phyloP scores from a whole-genome alignment of 345 rosid species.

The Eucalyptus marginata region DNA sequence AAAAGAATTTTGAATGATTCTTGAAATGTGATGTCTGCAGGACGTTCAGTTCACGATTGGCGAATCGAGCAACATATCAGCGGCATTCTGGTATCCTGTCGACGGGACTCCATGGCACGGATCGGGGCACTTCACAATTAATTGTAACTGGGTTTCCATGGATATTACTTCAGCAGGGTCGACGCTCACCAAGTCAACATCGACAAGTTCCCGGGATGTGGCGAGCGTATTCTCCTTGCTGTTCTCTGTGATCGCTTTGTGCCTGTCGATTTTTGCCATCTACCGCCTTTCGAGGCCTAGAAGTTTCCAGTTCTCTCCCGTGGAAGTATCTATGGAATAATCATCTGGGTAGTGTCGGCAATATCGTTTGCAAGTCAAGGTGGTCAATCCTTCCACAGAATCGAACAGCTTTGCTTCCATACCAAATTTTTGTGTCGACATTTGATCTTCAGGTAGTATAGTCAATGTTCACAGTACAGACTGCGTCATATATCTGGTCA shows the following conservation, averaged over 20 bases:
- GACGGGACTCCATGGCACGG: slow-evolving; percentile 77
- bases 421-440: not conserved
- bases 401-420: not conserved
- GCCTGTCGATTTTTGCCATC: slow-evolving; percentile 51
- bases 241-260: slow-evolving; percentile 46
- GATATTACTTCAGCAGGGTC: slow-evolving; percentile 43
- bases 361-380: not conserved
- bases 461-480: not conserved
- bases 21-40: slow-evolving; percentile 21
- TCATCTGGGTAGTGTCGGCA: not conserved
- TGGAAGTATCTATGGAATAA: not conserved
- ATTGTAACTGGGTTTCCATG: slow-evolving; percentile 75
- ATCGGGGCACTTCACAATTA: slow-evolving; percentile 73
- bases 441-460: not conserved
- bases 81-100: slow-evolving; percentile 90
- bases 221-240: slow-evolving; percentile 53
- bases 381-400: not conserved
- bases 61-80: slow-evolving; percentile 59
- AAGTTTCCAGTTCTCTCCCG: not conserved
- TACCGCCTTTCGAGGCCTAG: slow-evolving; percentile 26
- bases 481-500: not conserved
- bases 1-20: not conserved
- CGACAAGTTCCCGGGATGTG: slow-evolving; percentile 30
- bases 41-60: slow-evolving; percentile 84
- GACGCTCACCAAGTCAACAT: slow-evolving; percentile 2